Percentiles rank a stretch among this genome's conserved stretches.
Evolutionary conservation across 2,329 filamentous ascomycete genomes (phyloP).

Genomic region (Xylariomycetidae sp.): DNA sequence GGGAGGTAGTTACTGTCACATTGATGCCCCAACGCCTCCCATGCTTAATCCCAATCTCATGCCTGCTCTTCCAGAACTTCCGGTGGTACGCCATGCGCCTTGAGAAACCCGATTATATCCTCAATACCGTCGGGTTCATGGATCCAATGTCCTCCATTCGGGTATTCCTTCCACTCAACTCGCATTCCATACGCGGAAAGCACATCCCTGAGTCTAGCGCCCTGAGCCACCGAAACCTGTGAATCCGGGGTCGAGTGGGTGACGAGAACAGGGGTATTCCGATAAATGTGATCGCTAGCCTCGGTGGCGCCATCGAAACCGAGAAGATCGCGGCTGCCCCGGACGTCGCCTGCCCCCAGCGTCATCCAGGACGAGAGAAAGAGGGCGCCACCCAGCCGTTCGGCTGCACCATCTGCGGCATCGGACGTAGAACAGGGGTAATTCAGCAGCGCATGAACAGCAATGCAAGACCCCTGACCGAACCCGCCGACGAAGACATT

Average conservation of each 20-base stretch:
- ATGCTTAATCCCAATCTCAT: too few relatives aligned
- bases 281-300: slow-evolving; percentile 23
- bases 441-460: slow-evolving; percentile 19
- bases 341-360: slow-evolving; percentile 8
- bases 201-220: slow-evolving; percentile 28
- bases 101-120: slow-evolving; percentile 34
- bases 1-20: too few relatives aligned
- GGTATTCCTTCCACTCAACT: slow-evolving; percentile 38
- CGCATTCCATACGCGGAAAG: slow-evolving; percentile 32
- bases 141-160: slow-evolving; percentile 38
- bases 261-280: slow-evolving; percentile 40
- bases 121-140: slow-evolving; percentile 37
- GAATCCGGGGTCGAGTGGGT: slow-evolving; percentile 41
- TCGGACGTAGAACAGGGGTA: slow-evolving; percentile 5
- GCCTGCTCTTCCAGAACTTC: too few relatives aligned
- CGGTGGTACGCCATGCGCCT: too few relatives aligned
- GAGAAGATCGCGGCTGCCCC: slow-evolving; percentile 23
- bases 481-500: slow-evolving; percentile 40
- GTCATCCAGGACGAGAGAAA: slow-evolving; percentile 18
- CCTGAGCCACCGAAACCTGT: slow-evolving; percentile 32
- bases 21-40: too few relatives aligned
- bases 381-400: slow-evolving; percentile 13
- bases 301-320: slow-evolving; percentile 11
- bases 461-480: slow-evolving; percentile 40
- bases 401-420: neutral